These are phyloP conservation scores for Aegilops bicornis DNA, from an alignment of 176 grass and related monocot genomes.

Conservation along the genomic window DNA sequence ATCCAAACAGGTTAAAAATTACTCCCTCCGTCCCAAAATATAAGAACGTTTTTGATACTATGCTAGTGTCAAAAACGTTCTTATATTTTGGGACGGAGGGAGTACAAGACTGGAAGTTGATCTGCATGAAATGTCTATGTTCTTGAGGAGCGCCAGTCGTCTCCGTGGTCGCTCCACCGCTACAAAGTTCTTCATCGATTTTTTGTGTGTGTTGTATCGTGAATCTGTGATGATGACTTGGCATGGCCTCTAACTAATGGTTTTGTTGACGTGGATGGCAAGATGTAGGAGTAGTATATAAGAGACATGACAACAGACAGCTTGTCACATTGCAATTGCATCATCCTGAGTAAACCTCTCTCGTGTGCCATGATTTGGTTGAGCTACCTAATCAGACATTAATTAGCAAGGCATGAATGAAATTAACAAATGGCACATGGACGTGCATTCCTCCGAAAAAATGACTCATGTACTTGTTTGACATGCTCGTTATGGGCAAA, in stretches of 20 bases:
- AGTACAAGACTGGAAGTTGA: neutral
- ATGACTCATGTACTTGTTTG: neutral
- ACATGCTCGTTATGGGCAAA: neutral
- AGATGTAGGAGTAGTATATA: neutral
- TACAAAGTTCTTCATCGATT: neutral
- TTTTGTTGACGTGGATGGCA: neutral
- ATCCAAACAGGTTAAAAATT: neutral
- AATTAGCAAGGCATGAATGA: neutral
- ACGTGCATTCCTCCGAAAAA: neutral
- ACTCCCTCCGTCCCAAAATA: too few species aligned
- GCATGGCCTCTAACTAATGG: constrained; percentile 13
- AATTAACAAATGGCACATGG: neutral
- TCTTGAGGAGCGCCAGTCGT: neutral
- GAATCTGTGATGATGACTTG: neutral
- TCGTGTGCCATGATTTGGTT: neutral
- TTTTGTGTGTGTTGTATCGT: neutral
- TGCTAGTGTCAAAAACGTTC: too few species aligned
- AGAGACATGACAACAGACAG: neutral
- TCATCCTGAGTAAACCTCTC: neutral
- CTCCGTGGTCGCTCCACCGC: neutral
- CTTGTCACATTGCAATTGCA: neutral
- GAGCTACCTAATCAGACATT: neutral
- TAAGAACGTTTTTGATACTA: too few species aligned
- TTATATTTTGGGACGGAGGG: too few species aligned
- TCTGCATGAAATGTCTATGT: neutral